These are phyloP conservation scores for Irpex sp. DNA, from an alignment of 1,284 basidiomycete species.

Conservation along the genomic window DNA sequence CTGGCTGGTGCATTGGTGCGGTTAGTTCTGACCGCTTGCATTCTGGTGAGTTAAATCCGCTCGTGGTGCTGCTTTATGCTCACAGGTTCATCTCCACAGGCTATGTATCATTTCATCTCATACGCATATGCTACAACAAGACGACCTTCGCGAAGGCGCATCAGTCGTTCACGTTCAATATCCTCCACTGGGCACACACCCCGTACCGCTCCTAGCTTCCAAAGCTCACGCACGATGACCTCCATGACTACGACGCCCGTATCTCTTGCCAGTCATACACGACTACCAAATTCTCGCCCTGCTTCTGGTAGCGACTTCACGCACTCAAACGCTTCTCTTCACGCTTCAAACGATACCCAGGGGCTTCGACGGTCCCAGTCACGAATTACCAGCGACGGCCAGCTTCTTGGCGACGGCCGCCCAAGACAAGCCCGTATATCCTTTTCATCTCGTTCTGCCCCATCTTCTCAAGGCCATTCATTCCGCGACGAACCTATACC, in stretches of 20 bases:
- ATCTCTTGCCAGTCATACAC: conserved; percentile 11
- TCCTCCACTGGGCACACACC: conserved; percentile 17
- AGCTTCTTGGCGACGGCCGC: not conserved
- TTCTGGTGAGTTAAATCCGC: conserved; percentile 43
- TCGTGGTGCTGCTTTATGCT: not conserved
- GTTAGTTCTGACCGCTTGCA: conserved; percentile 42
- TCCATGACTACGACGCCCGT: conserved; percentile 20
- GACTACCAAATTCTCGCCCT: conserved; percentile 4
- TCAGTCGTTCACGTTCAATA: conserved; percentile 19
- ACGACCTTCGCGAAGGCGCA: conserved; percentile 25
- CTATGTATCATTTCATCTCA: conserved; percentile 32
- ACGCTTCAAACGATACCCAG: conserved; percentile 3
- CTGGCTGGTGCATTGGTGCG: conserved; percentile 47
- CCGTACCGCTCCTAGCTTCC: conserved; percentile 16
- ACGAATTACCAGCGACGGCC: conserved; percentile 3
- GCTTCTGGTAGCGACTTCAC: conserved; percentile 16
- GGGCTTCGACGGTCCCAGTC: conserved; percentile 9
- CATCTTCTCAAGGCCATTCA: not conserved
- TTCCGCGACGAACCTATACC: conserved; percentile 7
- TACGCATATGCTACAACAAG: conserved; percentile 29
- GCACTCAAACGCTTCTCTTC: conserved; percentile 11
- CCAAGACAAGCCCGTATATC: not conserved
- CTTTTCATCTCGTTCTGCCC: not conserved
- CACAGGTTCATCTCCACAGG: conserved; percentile 23
- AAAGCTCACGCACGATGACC: conserved; percentile 21